A percentile compares a stretch with the other conserved stretches of the same genome.
phyloP scores from a whole-genome alignment of 805 yeast species.

The Candida ulmi region DNA sequence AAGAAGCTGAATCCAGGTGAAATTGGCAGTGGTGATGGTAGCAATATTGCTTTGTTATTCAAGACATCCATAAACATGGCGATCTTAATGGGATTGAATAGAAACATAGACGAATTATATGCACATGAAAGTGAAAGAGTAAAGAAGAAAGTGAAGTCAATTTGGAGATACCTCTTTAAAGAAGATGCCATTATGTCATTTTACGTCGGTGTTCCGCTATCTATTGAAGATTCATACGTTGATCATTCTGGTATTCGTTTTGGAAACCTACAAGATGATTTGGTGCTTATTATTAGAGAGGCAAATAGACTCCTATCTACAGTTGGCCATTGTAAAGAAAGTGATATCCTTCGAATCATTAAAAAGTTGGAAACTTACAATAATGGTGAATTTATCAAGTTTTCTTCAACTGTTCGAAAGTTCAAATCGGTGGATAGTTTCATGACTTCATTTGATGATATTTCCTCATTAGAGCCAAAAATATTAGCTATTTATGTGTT shows the following conservation, averaged over 20 bases:
- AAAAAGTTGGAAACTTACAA: conserved; percentile 13
- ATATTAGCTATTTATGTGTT: conserved; percentile 8
- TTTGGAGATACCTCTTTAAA: conserved; percentile 15
- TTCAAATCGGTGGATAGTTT: conserved; percentile 4
- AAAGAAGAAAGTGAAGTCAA: conserved; percentile 6
- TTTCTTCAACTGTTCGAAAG: conserved; percentile 7
- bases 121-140: conserved; percentile 1
- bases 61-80: conserved; percentile 20
- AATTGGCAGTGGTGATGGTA: conserved; percentile 18
- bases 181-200: conserved; percentile 16
- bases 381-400: conserved; percentile 3
- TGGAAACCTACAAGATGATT: conserved; percentile 1
- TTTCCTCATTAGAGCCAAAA: conserved; percentile 5
- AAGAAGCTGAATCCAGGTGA: conserved; percentile 15
- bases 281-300: conserved; percentile 9
- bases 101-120: conserved; percentile 16
- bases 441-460: conserved; percentile 1
- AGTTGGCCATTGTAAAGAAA: conserved; percentile 4
- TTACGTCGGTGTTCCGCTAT: conserved; percentile 17
- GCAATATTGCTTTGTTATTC: conserved; percentile 10
- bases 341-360: conserved; percentile 11
- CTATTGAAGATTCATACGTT: conserved; percentile 14
- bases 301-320: conserved; percentile 6
- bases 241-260: conserved; percentile 1
- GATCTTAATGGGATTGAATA: conserved; percentile 18